phyloP scores from a whole-genome alignment of 306 rosid genomes.

The Begonia masoniana region DNA sequence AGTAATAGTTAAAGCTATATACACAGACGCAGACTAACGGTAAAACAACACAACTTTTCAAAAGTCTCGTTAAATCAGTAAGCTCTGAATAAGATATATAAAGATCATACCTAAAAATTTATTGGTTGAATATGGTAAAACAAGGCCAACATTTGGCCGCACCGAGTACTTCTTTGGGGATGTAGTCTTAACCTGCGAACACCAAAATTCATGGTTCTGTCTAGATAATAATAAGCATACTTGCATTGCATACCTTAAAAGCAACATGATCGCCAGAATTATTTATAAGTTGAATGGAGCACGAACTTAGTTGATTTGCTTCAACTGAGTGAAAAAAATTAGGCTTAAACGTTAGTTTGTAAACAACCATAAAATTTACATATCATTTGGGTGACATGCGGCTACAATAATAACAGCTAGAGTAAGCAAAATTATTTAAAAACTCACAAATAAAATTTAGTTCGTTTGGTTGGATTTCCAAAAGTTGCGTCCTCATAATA shows the following conservation, averaged over 20 bases:
- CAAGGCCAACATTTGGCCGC: constrained; percentile 69
- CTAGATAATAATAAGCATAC: background rate
- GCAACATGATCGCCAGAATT: constrained; percentile 28
- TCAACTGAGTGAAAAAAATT: constrained; percentile 19
- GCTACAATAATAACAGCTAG: background rate
- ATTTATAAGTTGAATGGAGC: constrained; percentile 35
- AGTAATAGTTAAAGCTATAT: background rate
- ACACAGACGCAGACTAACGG: background rate
- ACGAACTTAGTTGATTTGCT: constrained; percentile 35
- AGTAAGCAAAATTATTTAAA: background rate
- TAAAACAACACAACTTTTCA: background rate
- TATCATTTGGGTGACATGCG: background rate
- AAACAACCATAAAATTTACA: background rate
- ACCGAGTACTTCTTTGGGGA: constrained; percentile 76
- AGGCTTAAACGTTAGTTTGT: background rate
- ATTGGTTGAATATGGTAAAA: constrained; percentile 40
- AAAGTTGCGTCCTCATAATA: constrained; percentile 43
- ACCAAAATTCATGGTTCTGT: background rate
- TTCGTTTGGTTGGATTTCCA: constrained; percentile 65
- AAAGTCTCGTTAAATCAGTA: background rate
- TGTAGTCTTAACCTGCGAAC: constrained; percentile 72
- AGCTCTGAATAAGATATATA: background rate
- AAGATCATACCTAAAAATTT: constrained; percentile 51
- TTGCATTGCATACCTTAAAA: constrained; percentile 27
- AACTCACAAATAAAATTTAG: constrained; percentile 57